These are phyloP conservation scores for Candida multigemmis DNA, from an alignment of 805 yeast species.

Conservation along the genomic window DNA sequence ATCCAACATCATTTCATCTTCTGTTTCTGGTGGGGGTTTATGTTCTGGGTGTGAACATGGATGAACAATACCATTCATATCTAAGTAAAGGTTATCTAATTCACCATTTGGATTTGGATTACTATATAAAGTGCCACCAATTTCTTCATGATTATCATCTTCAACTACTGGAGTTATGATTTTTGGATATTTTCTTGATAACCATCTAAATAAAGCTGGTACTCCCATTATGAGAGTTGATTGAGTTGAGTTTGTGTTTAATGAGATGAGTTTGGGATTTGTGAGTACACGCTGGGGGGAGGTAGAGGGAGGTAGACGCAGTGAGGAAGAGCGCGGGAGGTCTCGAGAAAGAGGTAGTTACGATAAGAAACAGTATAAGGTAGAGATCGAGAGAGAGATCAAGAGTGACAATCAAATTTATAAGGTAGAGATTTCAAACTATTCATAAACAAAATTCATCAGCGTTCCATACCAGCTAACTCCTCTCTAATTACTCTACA, in stretches of 20 bases:
- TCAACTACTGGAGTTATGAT: slow-evolving; percentile 86
- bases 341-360: too few species aligned
- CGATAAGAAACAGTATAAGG: too few species aligned
- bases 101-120: slow-evolving; percentile 93
- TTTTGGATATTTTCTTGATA: slow-evolving; percentile 87
- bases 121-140: slow-evolving; percentile 55
- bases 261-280: slow-evolving; percentile 1
- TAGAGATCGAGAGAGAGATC: too few species aligned
- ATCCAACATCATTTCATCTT: slow-evolving; percentile 93
- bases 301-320: not conserved
- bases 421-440: too few species aligned
- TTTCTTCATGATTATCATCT: slow-evolving; percentile 57
- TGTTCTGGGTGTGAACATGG: slow-evolving; percentile 99
- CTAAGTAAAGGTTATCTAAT: slow-evolving; percentile 84
- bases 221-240: slow-evolving; percentile 75
- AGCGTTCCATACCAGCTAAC: too few species aligned
- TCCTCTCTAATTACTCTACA: too few species aligned
- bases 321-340: too few species aligned
- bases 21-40: slow-evolving; percentile 91
- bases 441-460: too few species aligned
- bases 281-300: not conserved
- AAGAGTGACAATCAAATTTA: too few species aligned
- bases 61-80: slow-evolving; percentile 99
- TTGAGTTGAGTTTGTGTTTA: too few species aligned
- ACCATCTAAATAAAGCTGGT: slow-evolving; percentile 96